Percentiles rank a stretch among this genome's conserved stretches.
Conservation (phyloP, 305 asterid genomes). For the Caryopteris hybrid region DNA sequence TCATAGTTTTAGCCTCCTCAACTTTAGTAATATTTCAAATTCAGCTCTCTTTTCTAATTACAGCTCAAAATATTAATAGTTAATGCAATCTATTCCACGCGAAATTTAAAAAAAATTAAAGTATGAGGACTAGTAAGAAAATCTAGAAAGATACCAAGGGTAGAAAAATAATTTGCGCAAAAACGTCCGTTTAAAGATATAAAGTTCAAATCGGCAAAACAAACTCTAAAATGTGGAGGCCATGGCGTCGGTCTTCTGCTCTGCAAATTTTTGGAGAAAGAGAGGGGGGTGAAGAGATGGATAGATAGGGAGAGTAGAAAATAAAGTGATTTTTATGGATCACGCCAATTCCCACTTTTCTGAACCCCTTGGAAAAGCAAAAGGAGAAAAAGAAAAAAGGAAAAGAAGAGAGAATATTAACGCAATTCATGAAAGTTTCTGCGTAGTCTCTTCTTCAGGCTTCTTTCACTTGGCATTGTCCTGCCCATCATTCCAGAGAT, state of each 20-base stretch:
- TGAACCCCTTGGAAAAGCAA: constrained; percentile 29
- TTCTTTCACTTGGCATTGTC: constrained; percentile 26
- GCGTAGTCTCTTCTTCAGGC: constrained; percentile 28
- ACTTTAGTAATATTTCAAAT: too few species aligned
- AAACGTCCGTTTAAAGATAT: constrained; percentile 6
- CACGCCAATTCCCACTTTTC: constrained; percentile 45
- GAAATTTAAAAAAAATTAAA: too few species aligned
- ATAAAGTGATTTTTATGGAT: constrained; percentile 25
- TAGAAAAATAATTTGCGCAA: neutral
- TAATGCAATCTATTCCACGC: too few species aligned
- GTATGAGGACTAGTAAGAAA: neutral
- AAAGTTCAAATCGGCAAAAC: constrained; percentile 26
- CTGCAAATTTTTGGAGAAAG: constrained; percentile 26
- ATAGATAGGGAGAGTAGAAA: constrained; percentile 10
- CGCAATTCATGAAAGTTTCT: constrained; percentile 31
- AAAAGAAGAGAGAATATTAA: constrained; percentile 19
- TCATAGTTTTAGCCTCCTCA: too few species aligned
- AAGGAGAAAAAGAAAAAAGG: constrained; percentile 8
- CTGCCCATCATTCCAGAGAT: constrained; percentile 17
- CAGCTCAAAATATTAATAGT: too few species aligned
- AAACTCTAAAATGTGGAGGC: constrained; percentile 23
- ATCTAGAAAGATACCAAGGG: constrained; percentile 2
- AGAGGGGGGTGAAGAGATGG: neutral
- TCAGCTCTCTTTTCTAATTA: too few species aligned
- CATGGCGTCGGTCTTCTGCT: constrained; percentile 29